phyloP scores from a whole-genome alignment of 2,329 filamentous ascomycete genomes.

The Aspergillus sp. region DNA sequence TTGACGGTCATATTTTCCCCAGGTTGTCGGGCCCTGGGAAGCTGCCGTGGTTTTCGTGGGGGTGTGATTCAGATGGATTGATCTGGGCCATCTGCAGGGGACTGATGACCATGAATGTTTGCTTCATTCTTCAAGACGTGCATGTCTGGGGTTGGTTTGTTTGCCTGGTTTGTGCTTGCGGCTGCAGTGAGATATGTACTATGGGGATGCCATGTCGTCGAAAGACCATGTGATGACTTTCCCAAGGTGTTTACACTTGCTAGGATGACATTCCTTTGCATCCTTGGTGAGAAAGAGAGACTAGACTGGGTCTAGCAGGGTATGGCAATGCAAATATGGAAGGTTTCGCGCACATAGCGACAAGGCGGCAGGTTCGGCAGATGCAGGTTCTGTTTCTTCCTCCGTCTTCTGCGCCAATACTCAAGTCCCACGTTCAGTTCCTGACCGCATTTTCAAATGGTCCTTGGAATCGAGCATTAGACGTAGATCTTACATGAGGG shows the following conservation, averaged over 20 bases:
- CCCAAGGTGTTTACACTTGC: not conserved
- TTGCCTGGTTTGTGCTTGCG: not conserved
- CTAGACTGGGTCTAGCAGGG: not conserved
- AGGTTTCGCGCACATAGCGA: not conserved
- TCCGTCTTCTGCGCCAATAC: not conserved
- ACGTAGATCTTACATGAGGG: not conserved
- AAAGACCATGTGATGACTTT: not conserved
- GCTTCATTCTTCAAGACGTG: not conserved
- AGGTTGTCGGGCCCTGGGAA: not conserved
- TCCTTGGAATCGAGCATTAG: not conserved
- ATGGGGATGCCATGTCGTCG: not conserved
- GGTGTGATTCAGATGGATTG: not conserved
- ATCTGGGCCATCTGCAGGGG: not conserved
- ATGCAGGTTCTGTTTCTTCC: not conserved
- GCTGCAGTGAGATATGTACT: not conserved
- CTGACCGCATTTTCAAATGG: conserved; percentile 1
- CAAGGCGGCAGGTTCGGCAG: not conserved
- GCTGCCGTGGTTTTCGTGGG: not conserved
- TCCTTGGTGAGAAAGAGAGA: not conserved
- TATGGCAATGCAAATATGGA: not conserved
- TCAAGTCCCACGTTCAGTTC: conserved; percentile 3
- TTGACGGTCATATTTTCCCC: not conserved
- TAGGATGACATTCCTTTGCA: not conserved
- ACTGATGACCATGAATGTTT: not conserved
- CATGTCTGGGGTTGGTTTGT: not conserved